Conservation (phyloP, 495 filamentous ascomycete species). For the Cladorrhinum samala region DNA sequence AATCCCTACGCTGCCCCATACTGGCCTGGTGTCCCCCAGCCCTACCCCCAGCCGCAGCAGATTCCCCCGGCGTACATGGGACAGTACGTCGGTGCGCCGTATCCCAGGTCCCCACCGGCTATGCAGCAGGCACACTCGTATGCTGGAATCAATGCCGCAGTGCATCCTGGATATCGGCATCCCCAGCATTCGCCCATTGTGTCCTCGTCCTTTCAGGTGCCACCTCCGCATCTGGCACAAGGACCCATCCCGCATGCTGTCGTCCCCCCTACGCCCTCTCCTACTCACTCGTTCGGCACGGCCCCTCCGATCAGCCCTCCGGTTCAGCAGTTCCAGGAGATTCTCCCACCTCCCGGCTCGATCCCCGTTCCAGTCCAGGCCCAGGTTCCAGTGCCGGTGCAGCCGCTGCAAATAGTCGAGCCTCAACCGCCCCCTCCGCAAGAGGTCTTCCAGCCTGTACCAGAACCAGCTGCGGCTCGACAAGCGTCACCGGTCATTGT, state of each 20-base stretch:
- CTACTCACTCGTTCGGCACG: slow-evolving; percentile 34
- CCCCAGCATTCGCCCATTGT: slow-evolving; percentile 39
- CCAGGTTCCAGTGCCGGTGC: slow-evolving; percentile 4
- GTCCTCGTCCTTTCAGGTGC: slow-evolving; percentile 28
- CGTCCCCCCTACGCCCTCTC: slow-evolving; percentile 39
- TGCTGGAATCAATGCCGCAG: neutral
- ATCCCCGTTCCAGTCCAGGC: slow-evolving; percentile 3
- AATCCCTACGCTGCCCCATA: slow-evolving; percentile 14
- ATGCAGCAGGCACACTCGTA: slow-evolving; percentile 22
- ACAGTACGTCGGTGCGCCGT: neutral
- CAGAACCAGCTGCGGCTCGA: neutral
- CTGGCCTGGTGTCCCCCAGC: slow-evolving; percentile 17
- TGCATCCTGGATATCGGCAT: slow-evolving; percentile 21
- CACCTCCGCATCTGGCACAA: slow-evolving; percentile 31
- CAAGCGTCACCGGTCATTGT: neutral
- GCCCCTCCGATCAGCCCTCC: slow-evolving; percentile 37
- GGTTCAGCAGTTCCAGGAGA: slow-evolving; percentile 1
- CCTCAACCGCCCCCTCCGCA: slow-evolving; percentile 5
- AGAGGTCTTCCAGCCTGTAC: neutral
- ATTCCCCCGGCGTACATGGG: neutral
- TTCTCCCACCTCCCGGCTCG: neutral
- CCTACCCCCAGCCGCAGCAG: neutral
- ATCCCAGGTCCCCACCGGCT: neutral
- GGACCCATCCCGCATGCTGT: slow-evolving; percentile 23
- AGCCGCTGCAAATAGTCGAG: slow-evolving; percentile 3